phyloP scores from a whole-genome alignment of 2,329 filamentous ascomycete genomes.

The Delphinella strobiligena region DNA sequence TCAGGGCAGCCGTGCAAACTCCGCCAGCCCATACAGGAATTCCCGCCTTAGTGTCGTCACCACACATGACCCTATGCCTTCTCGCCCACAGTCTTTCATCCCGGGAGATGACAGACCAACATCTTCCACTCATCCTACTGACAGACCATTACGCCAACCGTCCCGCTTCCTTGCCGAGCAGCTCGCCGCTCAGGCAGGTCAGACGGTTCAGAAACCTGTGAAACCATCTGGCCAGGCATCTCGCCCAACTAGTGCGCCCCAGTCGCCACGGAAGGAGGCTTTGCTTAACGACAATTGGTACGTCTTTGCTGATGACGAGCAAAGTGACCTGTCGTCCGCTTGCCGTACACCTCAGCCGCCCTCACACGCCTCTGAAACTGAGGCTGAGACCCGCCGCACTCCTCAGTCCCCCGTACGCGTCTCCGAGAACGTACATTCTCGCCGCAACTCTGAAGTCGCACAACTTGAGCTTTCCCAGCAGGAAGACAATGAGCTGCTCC shows the following conservation, averaged over 20 bases:
- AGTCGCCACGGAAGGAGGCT: constrained; percentile 20
- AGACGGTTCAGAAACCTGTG: too few species aligned
- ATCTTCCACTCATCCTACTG: not conserved
- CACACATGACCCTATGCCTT: constrained; percentile 8
- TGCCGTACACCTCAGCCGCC: constrained; percentile 10
- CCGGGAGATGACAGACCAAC: too few species aligned
- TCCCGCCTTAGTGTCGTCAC: not conserved
- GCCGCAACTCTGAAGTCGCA: too few species aligned
- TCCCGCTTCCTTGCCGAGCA: too few species aligned
- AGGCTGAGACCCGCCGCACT: too few species aligned
- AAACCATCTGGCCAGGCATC: too few species aligned
- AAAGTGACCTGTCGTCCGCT: constrained; percentile 15
- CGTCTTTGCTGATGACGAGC: constrained; percentile 19
- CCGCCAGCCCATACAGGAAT: not conserved
- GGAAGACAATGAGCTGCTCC: constrained; percentile 16
- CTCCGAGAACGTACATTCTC: too few species aligned
- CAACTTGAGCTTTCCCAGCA: too few species aligned
- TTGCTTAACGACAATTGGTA: constrained; percentile 38
- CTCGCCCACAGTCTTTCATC: constrained; percentile 7
- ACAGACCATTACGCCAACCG: too few species aligned
- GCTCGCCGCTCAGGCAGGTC: too few species aligned
- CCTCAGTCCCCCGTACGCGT: too few species aligned
- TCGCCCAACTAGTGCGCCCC: constrained; percentile 11
- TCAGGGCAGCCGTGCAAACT: not conserved
- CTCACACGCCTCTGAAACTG: too few species aligned